These are phyloP conservation scores for Leishmania tropica DNA, from an alignment of 208 protist genomes.

Conservation along the genomic window DNA sequence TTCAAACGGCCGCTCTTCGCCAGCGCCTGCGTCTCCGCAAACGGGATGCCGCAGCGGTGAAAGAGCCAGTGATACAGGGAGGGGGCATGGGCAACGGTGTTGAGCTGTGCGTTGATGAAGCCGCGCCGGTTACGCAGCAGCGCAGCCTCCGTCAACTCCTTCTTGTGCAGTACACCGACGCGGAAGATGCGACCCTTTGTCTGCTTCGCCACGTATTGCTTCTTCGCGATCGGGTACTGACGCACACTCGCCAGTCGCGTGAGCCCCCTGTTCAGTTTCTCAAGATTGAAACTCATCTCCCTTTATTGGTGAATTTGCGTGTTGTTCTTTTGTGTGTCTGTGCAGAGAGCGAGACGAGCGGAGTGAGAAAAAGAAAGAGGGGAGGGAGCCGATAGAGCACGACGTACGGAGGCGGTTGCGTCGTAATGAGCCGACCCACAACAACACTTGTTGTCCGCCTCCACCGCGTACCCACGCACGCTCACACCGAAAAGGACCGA, in stretches of 20 bases:
- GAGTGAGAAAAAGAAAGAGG: neutral
- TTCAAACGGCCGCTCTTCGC: slow-evolving; percentile 47
- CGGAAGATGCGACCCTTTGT: slow-evolving; percentile 79
- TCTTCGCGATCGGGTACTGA: slow-evolving; percentile 41
- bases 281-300: slow-evolving; percentile 38
- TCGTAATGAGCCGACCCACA: neutral
- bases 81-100: slow-evolving; percentile 82
- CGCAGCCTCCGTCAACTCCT: slow-evolving; percentile 61
- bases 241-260: slow-evolving; percentile 65
- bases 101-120: slow-evolving; percentile 80
- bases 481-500: neutral
- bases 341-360: neutral
- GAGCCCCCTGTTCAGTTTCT: slow-evolving; percentile 78
- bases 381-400: neutral
- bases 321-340: too few species aligned
- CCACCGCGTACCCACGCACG: neutral
- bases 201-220: slow-evolving; percentile 43
- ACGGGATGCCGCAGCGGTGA: slow-evolving; percentile 86
- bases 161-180: slow-evolving; percentile 69
- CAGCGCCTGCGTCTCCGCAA: slow-evolving; percentile 66
- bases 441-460: neutral
- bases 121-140: slow-evolving; percentile 75
- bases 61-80: slow-evolving; percentile 91
- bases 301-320: neutral
- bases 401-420: neutral